phyloP scores from a whole-genome alignment of 2,329 filamentous ascomycete species.

The Trichophaea hybrida region DNA sequence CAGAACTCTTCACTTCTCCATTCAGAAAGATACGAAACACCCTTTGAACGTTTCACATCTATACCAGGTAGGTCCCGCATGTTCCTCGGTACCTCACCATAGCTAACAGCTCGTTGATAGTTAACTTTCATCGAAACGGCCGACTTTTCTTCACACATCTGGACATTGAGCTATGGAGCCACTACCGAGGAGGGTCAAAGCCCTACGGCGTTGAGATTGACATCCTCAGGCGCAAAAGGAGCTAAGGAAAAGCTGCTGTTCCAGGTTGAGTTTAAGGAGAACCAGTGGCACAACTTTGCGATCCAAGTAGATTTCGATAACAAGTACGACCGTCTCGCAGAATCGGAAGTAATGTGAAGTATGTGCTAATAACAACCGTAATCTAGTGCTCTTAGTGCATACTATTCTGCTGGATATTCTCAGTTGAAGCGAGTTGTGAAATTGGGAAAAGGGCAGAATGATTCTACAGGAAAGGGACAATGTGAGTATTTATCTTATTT shows the following conservation, averaged over 20 bases:
- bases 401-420: slow-evolving; percentile 39
- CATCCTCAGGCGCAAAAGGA: slow-evolving; percentile 15
- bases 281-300: slow-evolving; percentile 48
- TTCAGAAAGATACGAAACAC: slow-evolving; percentile 40
- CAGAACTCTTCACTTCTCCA: slow-evolving; percentile 48
- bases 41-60: slow-evolving; percentile 47
- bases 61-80: slow-evolving; percentile 44
- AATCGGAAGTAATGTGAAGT: neutral
- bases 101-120: slow-evolving; percentile 33
- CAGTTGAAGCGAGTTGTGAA: slow-evolving; percentile 38
- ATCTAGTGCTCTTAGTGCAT: slow-evolving; percentile 41
- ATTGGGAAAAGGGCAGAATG: slow-evolving; percentile 33
- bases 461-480: slow-evolving; percentile 44
- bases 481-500: slow-evolving; percentile 26
- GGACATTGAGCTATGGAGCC: slow-evolving; percentile 41
- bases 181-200: slow-evolving; percentile 27
- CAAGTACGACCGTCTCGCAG: slow-evolving; percentile 29
- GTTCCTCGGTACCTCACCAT: slow-evolving; percentile 26
- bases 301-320: slow-evolving; percentile 43
- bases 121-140: slow-evolving; percentile 33
- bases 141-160: slow-evolving; percentile 33
- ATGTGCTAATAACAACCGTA: neutral
- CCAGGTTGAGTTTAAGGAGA: slow-evolving; percentile 37
- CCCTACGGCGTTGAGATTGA: slow-evolving; percentile 35
- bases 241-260: slow-evolving; percentile 36